Conservation (phyloP, 192 early-diverging fungal species). For the Dissophora ornata region DNA sequence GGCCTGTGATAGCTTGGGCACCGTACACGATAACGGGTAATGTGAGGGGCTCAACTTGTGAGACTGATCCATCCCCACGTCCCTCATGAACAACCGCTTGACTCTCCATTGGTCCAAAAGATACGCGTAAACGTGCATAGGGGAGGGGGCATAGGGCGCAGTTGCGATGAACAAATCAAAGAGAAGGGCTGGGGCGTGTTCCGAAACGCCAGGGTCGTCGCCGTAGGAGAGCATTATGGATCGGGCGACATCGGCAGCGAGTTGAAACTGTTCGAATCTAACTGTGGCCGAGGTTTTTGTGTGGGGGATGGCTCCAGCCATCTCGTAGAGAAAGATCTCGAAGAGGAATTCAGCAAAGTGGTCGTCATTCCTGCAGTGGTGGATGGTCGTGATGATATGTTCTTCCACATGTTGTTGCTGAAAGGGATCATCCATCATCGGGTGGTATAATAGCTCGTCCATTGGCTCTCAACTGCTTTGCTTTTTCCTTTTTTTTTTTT, state of each 20-base stretch:
- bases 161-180: conserved; percentile 25
- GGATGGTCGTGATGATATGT: conserved; percentile 5
- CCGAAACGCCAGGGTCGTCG: background rate
- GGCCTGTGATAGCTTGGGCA: conserved; percentile 5
- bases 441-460: background rate
- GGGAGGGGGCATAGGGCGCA: conserved; percentile 19
- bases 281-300: conserved; percentile 3
- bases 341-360: conserved; percentile 44
- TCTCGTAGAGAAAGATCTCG: conserved; percentile 43
- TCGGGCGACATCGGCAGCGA: background rate
- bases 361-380: conserved; percentile 21
- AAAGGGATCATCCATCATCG: background rate
- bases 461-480: background rate
- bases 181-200: background rate
- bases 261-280: background rate
- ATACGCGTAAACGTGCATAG: conserved; percentile 17
- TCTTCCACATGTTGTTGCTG: background rate
- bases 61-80: conserved; percentile 5
- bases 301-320: conserved; percentile 10
- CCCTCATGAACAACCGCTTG: conserved; percentile 21
- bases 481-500: background rate
- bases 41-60: background rate
- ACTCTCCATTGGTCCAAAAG: conserved; percentile 29
- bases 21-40: background rate
- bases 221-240: conserved; percentile 5